A percentile compares a stretch with the other conserved stretches of the same genome.
These are phyloP conservation scores for Fusarium concolor DNA, from an alignment of 2,329 filamentous ascomycete genomes.

Conservation along the genomic window DNA sequence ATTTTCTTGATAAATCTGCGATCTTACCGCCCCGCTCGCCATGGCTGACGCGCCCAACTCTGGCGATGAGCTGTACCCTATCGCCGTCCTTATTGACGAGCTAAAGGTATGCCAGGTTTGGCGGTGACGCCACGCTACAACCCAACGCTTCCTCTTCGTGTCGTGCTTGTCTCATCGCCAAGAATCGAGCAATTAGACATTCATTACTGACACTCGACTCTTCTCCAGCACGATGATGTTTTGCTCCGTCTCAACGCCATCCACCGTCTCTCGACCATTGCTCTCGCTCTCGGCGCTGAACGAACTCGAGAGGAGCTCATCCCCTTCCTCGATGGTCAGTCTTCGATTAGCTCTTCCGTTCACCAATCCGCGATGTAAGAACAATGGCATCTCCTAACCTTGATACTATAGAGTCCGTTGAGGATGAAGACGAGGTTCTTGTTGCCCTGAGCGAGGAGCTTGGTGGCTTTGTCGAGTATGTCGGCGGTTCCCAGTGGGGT, in stretches of 20 bases:
- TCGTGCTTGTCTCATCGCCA: conserved; percentile 25
- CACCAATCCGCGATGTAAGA: conserved; percentile 23
- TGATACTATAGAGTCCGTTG: conserved; percentile 82
- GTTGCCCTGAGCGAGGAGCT: conserved; percentile 97
- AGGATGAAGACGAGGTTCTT: conserved; percentile 98
- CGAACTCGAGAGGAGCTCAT: conserved; percentile 98
- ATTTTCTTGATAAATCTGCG: conserved; percentile 47
- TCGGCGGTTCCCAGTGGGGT: conserved; percentile 91
- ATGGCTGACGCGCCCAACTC: conserved; percentile 92
- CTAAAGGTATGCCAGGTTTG: conserved; percentile 78
- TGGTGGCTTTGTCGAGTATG: conserved; percentile 96
- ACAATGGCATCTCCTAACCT: conserved; percentile 36
- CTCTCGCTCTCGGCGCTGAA: conserved; percentile 93
- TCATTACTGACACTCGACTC: conserved; percentile 38
- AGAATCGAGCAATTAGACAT: conserved; percentile 39
- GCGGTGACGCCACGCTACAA: conserved; percentile 44
- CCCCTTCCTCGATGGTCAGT: conserved; percentile 96
- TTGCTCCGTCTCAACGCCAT: conserved; percentile 98
- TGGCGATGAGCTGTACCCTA: conserved; percentile 99
- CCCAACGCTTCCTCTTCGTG: conserved; percentile 14
- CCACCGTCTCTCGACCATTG: conserved; percentile 97
- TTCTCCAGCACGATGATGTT: conserved; percentile 91
- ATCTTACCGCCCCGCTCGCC: conserved; percentile 57
- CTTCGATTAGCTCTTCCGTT: conserved; percentile 39
- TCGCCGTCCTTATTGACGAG: conserved; percentile 99